Base-by-base conservation (phyloP, 441 rosid genomes). In the Daphne laureola region DNA sequence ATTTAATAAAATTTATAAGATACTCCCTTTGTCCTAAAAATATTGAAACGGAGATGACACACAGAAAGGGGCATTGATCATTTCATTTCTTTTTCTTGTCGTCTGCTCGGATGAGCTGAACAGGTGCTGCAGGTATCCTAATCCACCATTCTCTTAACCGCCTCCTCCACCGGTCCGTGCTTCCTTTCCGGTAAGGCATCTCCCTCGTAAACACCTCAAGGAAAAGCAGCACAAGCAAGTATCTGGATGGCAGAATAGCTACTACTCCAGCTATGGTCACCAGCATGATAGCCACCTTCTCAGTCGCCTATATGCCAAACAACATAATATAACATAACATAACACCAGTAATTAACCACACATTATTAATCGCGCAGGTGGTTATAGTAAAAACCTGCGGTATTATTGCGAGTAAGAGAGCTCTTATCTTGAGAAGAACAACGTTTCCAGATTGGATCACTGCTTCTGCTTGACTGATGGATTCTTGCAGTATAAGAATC, bases 61-160 rank as follows among this genome's bases (percentile, higher is more conserved):
- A 43, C 3, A 43, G 15, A 12, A 12, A 43, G 15, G 41, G 45
- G 25, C 25, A 21, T 21, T 21, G 25, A 21, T 18, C 23, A 18
- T 21, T 21, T 79, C 72, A 73, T 62, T 80, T 87, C 81, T 69
- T 82, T 67, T 87, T 91, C 82, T 79, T 90, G 15, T 79, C 88
- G 17, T 79, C 88, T 0, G 67, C 51, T 78, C 72, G 80, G 59
- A 77, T 58, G 49, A 91, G 79, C 67, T 75, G 83, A 63, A 91
- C 93, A 8, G 91, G 89, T 43, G 96, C 98, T 58, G 95, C 93
- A 0, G 98, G 96, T 58, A 91, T 74, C 58, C 88, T 77, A 53
- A 81, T 53, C 98, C 95, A 91, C 98, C 98, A 87, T 58, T 91
- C 98, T 69, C 84, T 78, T 40, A 84, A n/a, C 60, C 93, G 79